Evolutionary conservation across 805 yeast genomes (phyloP).

Genomic region (Metschnikowia santaceciliae): DNA sequence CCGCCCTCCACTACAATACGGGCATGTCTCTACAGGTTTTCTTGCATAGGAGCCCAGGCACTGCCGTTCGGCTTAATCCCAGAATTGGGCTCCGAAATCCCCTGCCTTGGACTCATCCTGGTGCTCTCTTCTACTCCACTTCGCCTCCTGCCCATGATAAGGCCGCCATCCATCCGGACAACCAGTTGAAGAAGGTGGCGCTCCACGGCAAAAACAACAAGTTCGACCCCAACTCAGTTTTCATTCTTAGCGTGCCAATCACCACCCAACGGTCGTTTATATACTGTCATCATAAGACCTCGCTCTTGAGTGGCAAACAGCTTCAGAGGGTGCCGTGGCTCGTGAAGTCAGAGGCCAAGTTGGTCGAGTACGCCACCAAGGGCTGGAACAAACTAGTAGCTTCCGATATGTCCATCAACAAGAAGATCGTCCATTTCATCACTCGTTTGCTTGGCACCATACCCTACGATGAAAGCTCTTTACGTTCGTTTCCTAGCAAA

Average conservation of each 20-base stretch:
- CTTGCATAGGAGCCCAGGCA: not conserved
- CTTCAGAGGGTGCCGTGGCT: slow-evolving; percentile 25
- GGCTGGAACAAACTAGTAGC: slow-evolving; percentile 61
- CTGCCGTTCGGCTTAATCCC: too few species aligned
- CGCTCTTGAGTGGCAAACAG: slow-evolving; percentile 24
- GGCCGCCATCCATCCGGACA: not conserved
- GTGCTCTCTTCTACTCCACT: not conserved
- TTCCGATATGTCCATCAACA: slow-evolving; percentile 56
- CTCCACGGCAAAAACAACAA: not conserved
- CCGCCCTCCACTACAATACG: not conserved
- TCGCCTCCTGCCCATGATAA: not conserved
- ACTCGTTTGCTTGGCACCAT: slow-evolving; percentile 54
- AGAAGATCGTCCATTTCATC: slow-evolving; percentile 52
- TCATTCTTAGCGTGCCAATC: slow-evolving; percentile 69
- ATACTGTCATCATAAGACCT: slow-evolving; percentile 58
- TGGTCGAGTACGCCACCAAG: slow-evolving; percentile 47
- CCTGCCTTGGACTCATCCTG: not conserved
- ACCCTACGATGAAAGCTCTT: slow-evolving; percentile 76
- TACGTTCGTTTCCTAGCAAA: slow-evolving; percentile 72
- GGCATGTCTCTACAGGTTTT: not conserved
- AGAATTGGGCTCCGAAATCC: not conserved
- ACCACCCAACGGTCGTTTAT: slow-evolving; percentile 58
- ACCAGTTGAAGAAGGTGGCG: not conserved
- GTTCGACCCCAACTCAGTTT: slow-evolving; percentile 42
- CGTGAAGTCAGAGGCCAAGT: slow-evolving; percentile 43